Evolutionary conservation across 202 grass and related monocot genomes (phyloP), one percentile per base, ranked within the genome.

Genomic region (Carex arenaria): DNA sequence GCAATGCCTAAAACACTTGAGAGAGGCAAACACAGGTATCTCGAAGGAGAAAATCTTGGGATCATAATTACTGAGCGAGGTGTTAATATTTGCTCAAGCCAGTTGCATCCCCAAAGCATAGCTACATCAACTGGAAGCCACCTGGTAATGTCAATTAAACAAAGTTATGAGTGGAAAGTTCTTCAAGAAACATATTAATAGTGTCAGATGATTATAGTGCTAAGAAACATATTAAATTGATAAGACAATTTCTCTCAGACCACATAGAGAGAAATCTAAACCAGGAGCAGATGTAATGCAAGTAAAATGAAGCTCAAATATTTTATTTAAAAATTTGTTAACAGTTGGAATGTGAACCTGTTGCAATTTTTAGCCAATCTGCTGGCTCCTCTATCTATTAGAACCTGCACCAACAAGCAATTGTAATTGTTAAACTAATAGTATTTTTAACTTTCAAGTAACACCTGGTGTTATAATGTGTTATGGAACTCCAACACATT

Each of bases 41-140:
- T 80, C 7, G 92, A 95, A 15, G 90, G 85, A 57, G 88, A 86
- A 84, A 98, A 95, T 63, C 61, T 90, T 38, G 91, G 95, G 11
- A 93, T 68, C 9, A 87, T 85, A 36, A 95, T 55, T 18, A 49
- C 28, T 14, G 95, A 95, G 80, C 79, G 85, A 13, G 91, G 93
- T 0, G 88, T 89, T 45, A 98, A 84, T 0, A 95, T 80, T 83
- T 89, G 89, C 56, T 93, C 89, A 40, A 98, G 91, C 88, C 91
- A 93, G 80, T 87, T 78, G 52, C 88, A 72, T 1, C 85, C 89
- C 85, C 91, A 93, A 18, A 87, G 86, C 52, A 72, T 90, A 10
- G 95, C 95, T 20, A 95, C 86, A 84, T 98, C 93, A 22, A 92
- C 40, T 23, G 95, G 88, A 66, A 93, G 95, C 91, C 88, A 95